Percentiles rank a stretch among this genome's conserved stretches.
phyloP scores from a whole-genome alignment of 1,284 basidiomycete species.

The Kwoniella shivajii region DNA sequence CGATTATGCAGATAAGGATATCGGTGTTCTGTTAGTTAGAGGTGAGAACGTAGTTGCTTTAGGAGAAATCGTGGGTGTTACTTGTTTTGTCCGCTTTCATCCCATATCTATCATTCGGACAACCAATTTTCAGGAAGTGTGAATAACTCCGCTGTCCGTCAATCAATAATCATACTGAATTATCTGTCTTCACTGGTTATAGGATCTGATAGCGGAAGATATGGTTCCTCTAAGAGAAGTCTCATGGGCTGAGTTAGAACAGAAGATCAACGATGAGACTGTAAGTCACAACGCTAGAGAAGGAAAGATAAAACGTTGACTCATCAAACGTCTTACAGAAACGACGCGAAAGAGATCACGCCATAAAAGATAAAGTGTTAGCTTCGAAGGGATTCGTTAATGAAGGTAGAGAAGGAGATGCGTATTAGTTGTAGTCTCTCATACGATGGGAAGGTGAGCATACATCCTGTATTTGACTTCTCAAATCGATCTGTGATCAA shows the following conservation, averaged over 20 bases:
- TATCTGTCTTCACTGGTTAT: conserved; percentile 11
- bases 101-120: background rate
- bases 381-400: conserved; percentile 49
- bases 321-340: conserved; percentile 42
- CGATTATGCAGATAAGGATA: conserved; percentile 49
- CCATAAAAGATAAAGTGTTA: conserved; percentile 48
- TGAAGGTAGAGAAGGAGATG: conserved; percentile 54
- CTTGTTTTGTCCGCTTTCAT: background rate
- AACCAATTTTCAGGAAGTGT: too few species aligned
- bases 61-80: conserved; percentile 84
- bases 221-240: conserved; percentile 77
- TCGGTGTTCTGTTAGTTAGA: conserved; percentile 80
- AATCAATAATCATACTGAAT: too few species aligned
- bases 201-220: conserved; percentile 94
- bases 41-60: conserved; percentile 98
- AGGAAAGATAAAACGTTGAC: background rate
- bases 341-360: conserved; percentile 45
- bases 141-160: too few species aligned
- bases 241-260: conserved; percentile 67
- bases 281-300: conserved; percentile 29
- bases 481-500: too few species aligned
- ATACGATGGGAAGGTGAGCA: background rate
- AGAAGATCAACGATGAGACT: conserved; percentile 69
- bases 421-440: conserved; percentile 51
- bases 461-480: background rate